A percentile compares a stretch with the other conserved stretches of the same genome.
Conservation (phyloP, 2,329 filamentous ascomycete genomes). For the Neonectria sp. region DNA sequence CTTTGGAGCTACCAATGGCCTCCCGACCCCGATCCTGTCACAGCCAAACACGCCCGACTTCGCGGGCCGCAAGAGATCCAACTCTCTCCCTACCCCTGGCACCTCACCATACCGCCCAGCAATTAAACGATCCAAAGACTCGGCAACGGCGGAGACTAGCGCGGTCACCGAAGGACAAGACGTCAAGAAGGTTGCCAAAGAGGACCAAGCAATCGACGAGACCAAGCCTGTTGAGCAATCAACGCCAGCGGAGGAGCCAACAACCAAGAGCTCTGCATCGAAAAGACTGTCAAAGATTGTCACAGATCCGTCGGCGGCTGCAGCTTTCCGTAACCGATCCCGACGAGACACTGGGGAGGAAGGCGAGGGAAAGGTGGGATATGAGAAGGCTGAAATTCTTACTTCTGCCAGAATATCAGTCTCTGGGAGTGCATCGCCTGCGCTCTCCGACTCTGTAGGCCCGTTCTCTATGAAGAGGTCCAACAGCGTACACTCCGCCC, state of each 20-base stretch:
- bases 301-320: constrained; percentile 29
- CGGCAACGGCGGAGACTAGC: constrained; percentile 5
- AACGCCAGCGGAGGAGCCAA: constrained; percentile 19
- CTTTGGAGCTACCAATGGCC: constrained; percentile 43
- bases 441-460: constrained; percentile 63
- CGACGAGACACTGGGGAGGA: constrained; percentile 50
- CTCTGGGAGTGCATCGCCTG: constrained; percentile 65
- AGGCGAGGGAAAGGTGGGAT: constrained; percentile 61
- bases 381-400: constrained; percentile 72
- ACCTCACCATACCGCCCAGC: constrained; percentile 42
- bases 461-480: constrained; percentile 56
- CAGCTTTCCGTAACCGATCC: constrained; percentile 32
- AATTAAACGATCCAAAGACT: constrained; percentile 33
- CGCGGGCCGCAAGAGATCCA: constrained; percentile 52
- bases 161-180: constrained; percentile 22
- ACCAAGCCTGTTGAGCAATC: constrained; percentile 24
- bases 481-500: constrained; percentile 68
- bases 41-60: constrained; percentile 55
- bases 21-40: constrained; percentile 53
- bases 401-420: constrained; percentile 71
- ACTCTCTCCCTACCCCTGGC: constrained; percentile 46
- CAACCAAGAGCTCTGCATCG: constrained; percentile 27
- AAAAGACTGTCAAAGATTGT: constrained; percentile 46
- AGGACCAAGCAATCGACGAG: constrained; percentile 17
- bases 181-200: constrained; percentile 26